A percentile compares a stretch with the other conserved stretches of the same genome.
Conservation (phyloP, 768 basidiomycete genomes). For the Mycena polygramma region DNA sequence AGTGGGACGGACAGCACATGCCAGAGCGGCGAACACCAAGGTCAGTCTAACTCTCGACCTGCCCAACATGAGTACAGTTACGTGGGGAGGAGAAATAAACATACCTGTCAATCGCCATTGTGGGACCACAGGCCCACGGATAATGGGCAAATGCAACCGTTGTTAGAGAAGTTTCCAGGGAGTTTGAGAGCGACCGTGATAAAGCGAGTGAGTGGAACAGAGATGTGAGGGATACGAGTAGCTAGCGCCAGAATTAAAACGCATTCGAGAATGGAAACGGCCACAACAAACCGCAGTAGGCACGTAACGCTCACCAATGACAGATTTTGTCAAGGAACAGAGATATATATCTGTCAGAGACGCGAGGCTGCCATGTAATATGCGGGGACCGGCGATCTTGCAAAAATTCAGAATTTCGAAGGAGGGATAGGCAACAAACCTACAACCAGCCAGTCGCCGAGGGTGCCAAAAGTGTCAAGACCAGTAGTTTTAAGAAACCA, state of each 20-base stretch:
- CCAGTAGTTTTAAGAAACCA: constrained; percentile 71
- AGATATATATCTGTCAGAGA: constrained; percentile 85
- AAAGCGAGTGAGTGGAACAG: constrained; percentile 90
- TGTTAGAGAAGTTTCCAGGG: constrained; percentile 89
- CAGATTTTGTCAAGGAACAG: constrained; percentile 67
- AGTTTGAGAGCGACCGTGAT: constrained; percentile 92
- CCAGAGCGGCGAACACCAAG: constrained; percentile 76
- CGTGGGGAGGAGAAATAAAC: constrained; percentile 7
- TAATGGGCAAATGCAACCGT: constrained; percentile 83
- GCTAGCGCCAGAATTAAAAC: constrained; percentile 54
- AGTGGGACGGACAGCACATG: constrained; percentile 90
- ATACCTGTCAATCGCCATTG: constrained; percentile 56
- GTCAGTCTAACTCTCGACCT: constrained; percentile 52
- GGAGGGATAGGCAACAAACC: constrained; percentile 46
- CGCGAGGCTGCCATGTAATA: constrained; percentile 83
- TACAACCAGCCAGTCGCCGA: constrained; percentile 72
- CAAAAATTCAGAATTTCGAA: constrained; percentile 14
- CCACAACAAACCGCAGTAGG: constrained; percentile 70
- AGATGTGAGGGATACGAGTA: constrained; percentile 84
- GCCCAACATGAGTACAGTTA: constrained; percentile 8
- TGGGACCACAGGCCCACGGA: constrained; percentile 71
- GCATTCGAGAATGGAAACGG: neutral
- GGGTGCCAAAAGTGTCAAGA: constrained; percentile 57
- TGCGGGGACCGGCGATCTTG: constrained; percentile 80
- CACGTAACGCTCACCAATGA: constrained; percentile 71